Evolutionary conservation across 495 filamentous ascomycete species (phyloP).

Genomic region (Terfezia boudieri): DNA sequence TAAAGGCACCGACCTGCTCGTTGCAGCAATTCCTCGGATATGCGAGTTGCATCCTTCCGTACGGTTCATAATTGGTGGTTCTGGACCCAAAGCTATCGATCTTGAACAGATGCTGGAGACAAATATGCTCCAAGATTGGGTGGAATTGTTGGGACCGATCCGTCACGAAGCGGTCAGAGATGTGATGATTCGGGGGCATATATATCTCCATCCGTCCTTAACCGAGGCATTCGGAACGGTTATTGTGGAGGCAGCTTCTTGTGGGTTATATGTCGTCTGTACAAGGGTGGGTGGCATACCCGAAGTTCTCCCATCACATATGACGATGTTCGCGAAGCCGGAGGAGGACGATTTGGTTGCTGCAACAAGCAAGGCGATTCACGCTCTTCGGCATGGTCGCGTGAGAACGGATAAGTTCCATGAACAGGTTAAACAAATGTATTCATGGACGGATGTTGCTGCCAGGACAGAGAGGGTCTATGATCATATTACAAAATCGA

Average conservation of each 20-base stretch:
- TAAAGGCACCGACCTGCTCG: conserved; percentile 88
- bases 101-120: conserved; percentile 94
- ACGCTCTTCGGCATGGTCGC: conserved; percentile 52
- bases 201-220: conserved; percentile 83
- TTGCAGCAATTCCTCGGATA: conserved; percentile 83
- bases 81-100: conserved; percentile 89
- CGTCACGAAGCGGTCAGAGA: conserved; percentile 91
- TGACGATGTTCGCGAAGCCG: conserved; percentile 83
- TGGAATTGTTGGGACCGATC: conserved; percentile 75
- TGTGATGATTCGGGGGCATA: conserved; percentile 95
- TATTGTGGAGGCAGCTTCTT: conserved; percentile 87
- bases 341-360: conserved; percentile 78
- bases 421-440: conserved; percentile 92
- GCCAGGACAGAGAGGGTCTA: conserved; percentile 85
- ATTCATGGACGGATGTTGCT: conserved; percentile 91
- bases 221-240: conserved; percentile 97
- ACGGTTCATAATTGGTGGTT: conserved; percentile 89
- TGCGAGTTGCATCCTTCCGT: conserved; percentile 73
- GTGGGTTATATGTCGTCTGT: conserved; percentile 86
- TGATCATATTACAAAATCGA: conserved; percentile 44
- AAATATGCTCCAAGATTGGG: conserved; percentile 81
- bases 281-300: conserved; percentile 93
- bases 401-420: conserved; percentile 87
- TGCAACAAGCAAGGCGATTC: conserved; percentile 65
- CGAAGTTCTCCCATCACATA: conserved; percentile 77